Evolutionary conservation across 106 monocot genomes (phyloP).

Genomic region (Gastrodia elata): DNA sequence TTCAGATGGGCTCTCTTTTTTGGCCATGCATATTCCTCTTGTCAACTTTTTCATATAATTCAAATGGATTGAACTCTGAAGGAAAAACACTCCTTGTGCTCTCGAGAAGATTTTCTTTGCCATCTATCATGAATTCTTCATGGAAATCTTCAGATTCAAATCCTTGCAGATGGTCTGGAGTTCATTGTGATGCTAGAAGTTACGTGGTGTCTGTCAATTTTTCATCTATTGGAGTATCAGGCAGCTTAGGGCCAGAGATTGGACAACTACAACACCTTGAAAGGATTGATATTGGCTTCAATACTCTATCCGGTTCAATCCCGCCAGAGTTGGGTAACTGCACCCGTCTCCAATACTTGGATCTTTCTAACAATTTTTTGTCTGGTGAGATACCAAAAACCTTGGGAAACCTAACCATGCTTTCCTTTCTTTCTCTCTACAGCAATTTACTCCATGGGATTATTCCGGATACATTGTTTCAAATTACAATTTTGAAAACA

Average conservation of each 20-base stretch:
- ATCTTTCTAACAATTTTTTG: conserved; percentile 43
- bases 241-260: conserved; percentile 40
- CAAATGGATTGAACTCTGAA: conserved; percentile 33
- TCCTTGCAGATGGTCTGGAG: conserved; percentile 53
- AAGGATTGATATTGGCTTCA: conserved; percentile 23
- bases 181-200: conserved; percentile 19
- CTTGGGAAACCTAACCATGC: conserved; percentile 23
- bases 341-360: conserved; percentile 32
- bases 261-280: conserved; percentile 33
- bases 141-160: conserved; percentile 47
- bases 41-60: conserved; percentile 14
- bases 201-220: conserved; percentile 32
- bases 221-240: conserved; percentile 24
- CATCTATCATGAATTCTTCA: conserved; percentile 28
- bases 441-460: conserved; percentile 39
- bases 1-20: conserved; percentile 20
- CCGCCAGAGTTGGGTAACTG: conserved; percentile 62
- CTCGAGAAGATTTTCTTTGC: conserved; percentile 26
- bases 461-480: conserved; percentile 44
- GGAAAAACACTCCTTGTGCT: conserved; percentile 41
- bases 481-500: conserved; percentile 14
- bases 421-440: conserved; percentile 37
- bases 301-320: conserved; percentile 37
- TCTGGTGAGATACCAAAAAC: conserved; percentile 52
- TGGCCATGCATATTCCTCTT: conserved; percentile 24